Evolutionary conservation across 2,329 filamentous ascomycete species (phyloP).

Genomic region (Sporothrix sp.): DNA sequence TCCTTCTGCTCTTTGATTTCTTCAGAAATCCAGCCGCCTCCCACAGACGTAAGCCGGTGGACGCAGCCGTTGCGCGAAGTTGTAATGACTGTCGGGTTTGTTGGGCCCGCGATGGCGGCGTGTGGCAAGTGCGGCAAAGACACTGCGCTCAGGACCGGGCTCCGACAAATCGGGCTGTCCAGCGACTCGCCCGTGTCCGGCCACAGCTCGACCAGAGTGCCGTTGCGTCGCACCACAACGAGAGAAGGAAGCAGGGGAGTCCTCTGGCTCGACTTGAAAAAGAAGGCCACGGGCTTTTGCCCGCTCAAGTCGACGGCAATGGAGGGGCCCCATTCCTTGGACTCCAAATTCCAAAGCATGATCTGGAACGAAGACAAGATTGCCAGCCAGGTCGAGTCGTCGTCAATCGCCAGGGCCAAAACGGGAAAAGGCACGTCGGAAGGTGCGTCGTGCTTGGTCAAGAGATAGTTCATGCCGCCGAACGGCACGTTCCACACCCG

Average conservation of each 20-base stretch:
- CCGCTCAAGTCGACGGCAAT: slow-evolving; percentile 46
- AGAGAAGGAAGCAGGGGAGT: slow-evolving; percentile 35
- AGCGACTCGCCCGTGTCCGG: slow-evolving; percentile 33
- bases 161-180: slow-evolving; percentile 42
- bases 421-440: slow-evolving; percentile 43
- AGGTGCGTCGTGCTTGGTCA: slow-evolving; percentile 29
- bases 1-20: slow-evolving; percentile 33
- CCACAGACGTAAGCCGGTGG: slow-evolving; percentile 35
- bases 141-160: slow-evolving; percentile 41
- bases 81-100: slow-evolving; percentile 33
- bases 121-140: slow-evolving; percentile 23
- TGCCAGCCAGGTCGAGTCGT: slow-evolving; percentile 54
- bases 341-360: slow-evolving; percentile 52
- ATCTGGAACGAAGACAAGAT: slow-evolving; percentile 51
- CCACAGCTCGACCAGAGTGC: slow-evolving; percentile 49
- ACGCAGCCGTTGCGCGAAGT: slow-evolving; percentile 42
- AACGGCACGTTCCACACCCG: slow-evolving; percentile 53
- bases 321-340: slow-evolving; percentile 46
- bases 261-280: slow-evolving; percentile 42
- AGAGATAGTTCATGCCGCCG: slow-evolving; percentile 32
- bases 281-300: slow-evolving; percentile 52
- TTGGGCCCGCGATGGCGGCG: neutral
- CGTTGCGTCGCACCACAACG: slow-evolving; percentile 54
- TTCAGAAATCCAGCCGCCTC: slow-evolving; percentile 40
- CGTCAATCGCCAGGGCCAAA: slow-evolving; percentile 54